These are phyloP conservation scores for Lentinula sp. DNA, from an alignment of 768 basidiomycete genomes.

Conservation along the genomic window DNA sequence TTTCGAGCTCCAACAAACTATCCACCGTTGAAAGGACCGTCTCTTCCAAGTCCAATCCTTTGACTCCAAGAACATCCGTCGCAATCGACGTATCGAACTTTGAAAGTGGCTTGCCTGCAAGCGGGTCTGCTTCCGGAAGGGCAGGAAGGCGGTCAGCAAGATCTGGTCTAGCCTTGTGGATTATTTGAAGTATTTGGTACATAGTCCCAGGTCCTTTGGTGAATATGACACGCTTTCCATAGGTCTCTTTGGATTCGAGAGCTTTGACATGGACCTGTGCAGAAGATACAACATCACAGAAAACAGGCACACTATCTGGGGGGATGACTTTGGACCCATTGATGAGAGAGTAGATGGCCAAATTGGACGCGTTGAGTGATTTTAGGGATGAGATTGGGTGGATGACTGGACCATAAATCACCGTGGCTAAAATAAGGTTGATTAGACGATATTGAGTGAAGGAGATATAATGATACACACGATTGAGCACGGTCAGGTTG, in stretches of 20 bases:
- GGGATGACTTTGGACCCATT: not conserved
- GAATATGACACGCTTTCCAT: conserved; percentile 8
- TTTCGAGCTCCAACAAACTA: not conserved
- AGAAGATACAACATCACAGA: conserved; percentile 10
- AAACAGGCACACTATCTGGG: not conserved
- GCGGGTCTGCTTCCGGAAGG: not conserved
- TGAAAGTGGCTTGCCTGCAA: not conserved
- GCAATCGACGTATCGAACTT: conserved; percentile 2
- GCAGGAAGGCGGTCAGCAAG: not conserved
- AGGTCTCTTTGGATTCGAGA: not conserved
- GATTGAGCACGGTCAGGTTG: conserved; percentile 11
- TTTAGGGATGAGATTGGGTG: not conserved
- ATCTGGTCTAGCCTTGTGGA: not conserved
- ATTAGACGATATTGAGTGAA: not conserved
- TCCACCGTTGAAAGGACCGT: not conserved
- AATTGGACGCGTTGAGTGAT: not conserved
- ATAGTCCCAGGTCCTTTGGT: not conserved
- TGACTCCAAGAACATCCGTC: not conserved
- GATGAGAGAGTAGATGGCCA: not conserved
- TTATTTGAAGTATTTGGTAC: conserved; percentile 1
- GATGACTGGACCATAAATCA: conserved; percentile 1
- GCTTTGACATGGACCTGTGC: conserved; percentile 9
- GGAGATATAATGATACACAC: not conserved
- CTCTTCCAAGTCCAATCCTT: not conserved
- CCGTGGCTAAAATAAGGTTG: not conserved